Evolutionary conservation across 495 filamentous ascomycete species (phyloP), one percentile per base, ranked within the genome.

Genomic region (Lineolata rhizophorae): DNA sequence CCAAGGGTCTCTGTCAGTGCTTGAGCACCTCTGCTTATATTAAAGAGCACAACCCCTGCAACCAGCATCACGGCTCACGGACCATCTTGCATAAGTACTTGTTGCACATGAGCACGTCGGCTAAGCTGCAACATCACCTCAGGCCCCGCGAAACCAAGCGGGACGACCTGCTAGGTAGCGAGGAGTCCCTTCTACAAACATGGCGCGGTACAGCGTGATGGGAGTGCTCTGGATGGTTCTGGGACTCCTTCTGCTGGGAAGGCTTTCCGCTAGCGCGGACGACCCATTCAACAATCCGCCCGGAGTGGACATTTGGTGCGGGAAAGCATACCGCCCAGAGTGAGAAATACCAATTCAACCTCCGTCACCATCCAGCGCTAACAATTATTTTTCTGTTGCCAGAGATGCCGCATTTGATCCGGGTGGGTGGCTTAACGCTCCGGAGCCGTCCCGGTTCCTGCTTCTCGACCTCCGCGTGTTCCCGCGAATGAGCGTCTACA

Each of bases 401-500:
- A 32, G 18, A 20, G 24, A 40, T 24, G 18, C 40, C 13, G 43
- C 44, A 6, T 70, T 70, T 40, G 54, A 72, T 25, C 72, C 72
- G 0, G 70, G 68, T 31, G 73, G 73, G 10, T 58, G 60, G 44
- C 54, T 69, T 0, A 35, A 52, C 2, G 40, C 52, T 18, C 71
- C 73, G 2, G 21, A 46, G 0, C 40, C 38, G 0, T 55, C 58
- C 5, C 40, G 53, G n/a, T 46, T 37, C 0, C 58, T 58, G 5
- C 47, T 66, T 8, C 44, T 79, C 0, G 48, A 75, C 45, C 43
- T 79, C 10, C 57, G 58, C 12, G 48, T 77, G 34, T 55, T 61
- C 18, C 65, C 72, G 3, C 62, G 67, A 3, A 58, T 72, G 43
- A 69, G 52, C 27, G 52, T 73, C 19, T 81, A 77, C 48, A 51